phyloP scores from a whole-genome alignment of 192 early-diverging fungal species.

The Cetraspora pellucida region DNA sequence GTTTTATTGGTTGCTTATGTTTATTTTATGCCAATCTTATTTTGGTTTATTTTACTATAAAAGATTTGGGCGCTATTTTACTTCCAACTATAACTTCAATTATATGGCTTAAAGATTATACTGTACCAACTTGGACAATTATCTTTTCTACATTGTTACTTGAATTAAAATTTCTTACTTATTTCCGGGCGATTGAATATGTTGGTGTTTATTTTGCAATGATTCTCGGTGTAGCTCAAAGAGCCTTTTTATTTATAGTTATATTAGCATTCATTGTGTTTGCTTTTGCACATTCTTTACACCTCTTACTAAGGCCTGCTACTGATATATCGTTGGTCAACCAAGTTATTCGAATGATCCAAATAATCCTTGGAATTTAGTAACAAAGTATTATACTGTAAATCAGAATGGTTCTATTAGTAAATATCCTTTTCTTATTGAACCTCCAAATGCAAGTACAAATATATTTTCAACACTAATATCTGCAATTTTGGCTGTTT shows the following conservation, averaged over 20 bases:
- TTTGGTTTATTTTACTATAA: too few relatives aligned
- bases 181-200: not conserved
- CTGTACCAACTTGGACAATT: too few relatives aligned
- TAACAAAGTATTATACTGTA: not conserved
- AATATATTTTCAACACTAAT: not conserved
- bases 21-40: not conserved
- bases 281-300: not conserved
- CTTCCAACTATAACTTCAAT: not conserved
- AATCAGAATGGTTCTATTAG: not conserved
- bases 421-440: not conserved
- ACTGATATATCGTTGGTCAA: not conserved
- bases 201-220: conserved; percentile 2
- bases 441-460: not conserved
- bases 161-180: not conserved
- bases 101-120: not conserved
- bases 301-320: not conserved
- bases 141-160: not conserved
- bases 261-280: not conserved
- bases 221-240: not conserved
- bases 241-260: not conserved
- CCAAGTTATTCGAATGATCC: not conserved
- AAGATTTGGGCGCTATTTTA: too few relatives aligned
- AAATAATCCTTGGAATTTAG: conserved; percentile 14
- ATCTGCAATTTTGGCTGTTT: not conserved
- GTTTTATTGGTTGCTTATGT: not conserved